These are phyloP conservation scores for Fusarium circinatum DNA, from an alignment of 2,329 filamentous ascomycete genomes.

Conservation along the genomic window DNA sequence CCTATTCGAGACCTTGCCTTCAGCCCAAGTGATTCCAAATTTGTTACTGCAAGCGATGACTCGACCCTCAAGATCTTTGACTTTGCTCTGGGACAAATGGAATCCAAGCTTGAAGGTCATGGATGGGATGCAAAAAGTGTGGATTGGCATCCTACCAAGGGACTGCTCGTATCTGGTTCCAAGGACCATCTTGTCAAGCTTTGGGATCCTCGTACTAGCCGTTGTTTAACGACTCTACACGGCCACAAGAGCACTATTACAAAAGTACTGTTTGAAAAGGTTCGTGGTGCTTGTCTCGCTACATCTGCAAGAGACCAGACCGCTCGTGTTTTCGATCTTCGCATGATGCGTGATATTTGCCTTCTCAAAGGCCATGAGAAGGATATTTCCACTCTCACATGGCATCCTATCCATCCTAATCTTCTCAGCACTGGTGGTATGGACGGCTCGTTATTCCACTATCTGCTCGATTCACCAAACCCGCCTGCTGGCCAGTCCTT, in stretches of 20 bases:
- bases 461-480: conserved; percentile 95
- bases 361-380: conserved; percentile 95
- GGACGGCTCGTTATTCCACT: conserved; percentile 91
- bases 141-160: conserved; percentile 97
- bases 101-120: conserved; percentile 88
- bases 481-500: conserved; percentile 77
- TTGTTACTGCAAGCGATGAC: conserved; percentile 95
- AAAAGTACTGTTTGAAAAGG: conserved; percentile 88
- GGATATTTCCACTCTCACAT: conserved; percentile 90
- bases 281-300: conserved; percentile 84
- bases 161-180: conserved; percentile 91
- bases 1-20: conserved; percentile 93
- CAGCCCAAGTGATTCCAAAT: conserved; percentile 93
- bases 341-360: conserved; percentile 98
- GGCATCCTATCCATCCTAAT: conserved; percentile 93
- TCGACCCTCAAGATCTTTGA: conserved; percentile 95
- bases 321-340: conserved; percentile 90
- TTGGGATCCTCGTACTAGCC: conserved; percentile 93
- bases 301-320: conserved; percentile 95
- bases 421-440: conserved; percentile 90
- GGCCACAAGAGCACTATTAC: conserved; percentile 98
- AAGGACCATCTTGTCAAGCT: conserved; percentile 98
- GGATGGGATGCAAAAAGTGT: conserved; percentile 98
- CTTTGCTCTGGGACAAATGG: conserved; percentile 86
- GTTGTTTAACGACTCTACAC: conserved; percentile 92